These are phyloP conservation scores for Teratosphaeriaceae sp. DNA, from an alignment of 2,329 filamentous ascomycete genomes.

Conservation along the genomic window DNA sequence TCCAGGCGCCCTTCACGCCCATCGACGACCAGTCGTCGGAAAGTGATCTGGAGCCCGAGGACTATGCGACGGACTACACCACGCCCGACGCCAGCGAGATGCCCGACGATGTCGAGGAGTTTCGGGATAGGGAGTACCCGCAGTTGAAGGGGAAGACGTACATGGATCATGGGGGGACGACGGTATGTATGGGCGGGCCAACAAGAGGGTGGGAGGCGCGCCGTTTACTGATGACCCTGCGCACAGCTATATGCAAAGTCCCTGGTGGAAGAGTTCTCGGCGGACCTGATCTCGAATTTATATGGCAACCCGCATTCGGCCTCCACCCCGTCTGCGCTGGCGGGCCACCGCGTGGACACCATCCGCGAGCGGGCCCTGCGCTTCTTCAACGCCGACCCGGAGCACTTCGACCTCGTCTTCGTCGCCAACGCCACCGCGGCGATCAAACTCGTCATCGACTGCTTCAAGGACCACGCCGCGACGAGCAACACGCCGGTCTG, in stretches of 20 bases:
- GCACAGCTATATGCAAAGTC: conserved; percentile 57
- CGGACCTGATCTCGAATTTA: conserved; percentile 70
- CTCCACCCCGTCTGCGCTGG: conserved; percentile 68
- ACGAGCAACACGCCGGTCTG: no score
- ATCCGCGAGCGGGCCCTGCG: conserved; percentile 62
- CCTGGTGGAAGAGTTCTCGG: conserved; percentile 69
- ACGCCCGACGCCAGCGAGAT: conserved; percentile 28
- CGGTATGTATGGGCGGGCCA: no score
- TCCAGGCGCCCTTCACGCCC: conserved; percentile 14
- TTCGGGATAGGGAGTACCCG: conserved; percentile 44
- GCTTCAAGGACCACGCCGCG: conserved; percentile 57
- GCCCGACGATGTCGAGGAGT: conserved; percentile 12
- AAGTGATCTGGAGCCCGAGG: conserved; percentile 28
- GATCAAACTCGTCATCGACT: conserved; percentile 79
- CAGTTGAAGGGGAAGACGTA: conserved; percentile 45
- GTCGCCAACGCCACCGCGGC: conserved; percentile 88
- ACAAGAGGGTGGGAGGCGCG: no score
- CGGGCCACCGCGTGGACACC: conserved; percentile 63
- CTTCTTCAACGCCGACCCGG: conserved; percentile 76
- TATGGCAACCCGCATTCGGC: conserved; percentile 93
- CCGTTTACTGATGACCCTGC: no score
- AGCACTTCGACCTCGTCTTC: conserved; percentile 81
- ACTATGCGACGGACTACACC: conserved; percentile 31
- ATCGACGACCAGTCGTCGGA: conserved; percentile 27
- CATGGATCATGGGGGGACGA: conserved; percentile 94